phyloP scores from a whole-genome alignment of 2,329 filamentous ascomycete genomes.

The Aureobasidium sp. region DNA sequence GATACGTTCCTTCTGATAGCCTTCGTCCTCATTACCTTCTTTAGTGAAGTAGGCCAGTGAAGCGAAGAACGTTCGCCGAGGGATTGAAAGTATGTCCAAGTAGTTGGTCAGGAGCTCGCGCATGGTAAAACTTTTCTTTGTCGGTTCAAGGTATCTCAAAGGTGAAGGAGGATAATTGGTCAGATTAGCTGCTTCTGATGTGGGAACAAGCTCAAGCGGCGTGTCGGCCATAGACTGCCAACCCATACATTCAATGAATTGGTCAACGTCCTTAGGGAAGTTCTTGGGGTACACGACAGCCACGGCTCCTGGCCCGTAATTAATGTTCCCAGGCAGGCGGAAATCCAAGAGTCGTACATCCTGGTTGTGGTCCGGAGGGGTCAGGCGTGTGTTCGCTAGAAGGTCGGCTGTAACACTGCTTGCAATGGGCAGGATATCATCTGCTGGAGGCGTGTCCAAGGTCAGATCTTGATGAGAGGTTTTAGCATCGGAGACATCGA shows the following conservation, averaged over 20 bases:
- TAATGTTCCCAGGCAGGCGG: slow-evolving; percentile 35
- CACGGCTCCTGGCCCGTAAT: slow-evolving; percentile 67
- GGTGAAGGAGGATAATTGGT: slow-evolving; percentile 30
- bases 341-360: slow-evolving; percentile 80
- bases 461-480: slow-evolving; percentile 5
- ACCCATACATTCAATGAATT: slow-evolving; percentile 68
- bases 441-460: slow-evolving; percentile 26
- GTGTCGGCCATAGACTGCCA: slow-evolving; percentile 70
- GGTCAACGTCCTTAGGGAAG: slow-evolving; percentile 70
- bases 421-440: slow-evolving; percentile 52
- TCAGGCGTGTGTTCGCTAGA: slow-evolving; percentile 63
- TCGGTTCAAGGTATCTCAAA: slow-evolving; percentile 34
- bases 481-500: not conserved
- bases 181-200: slow-evolving; percentile 27
- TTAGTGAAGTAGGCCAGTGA: slow-evolving; percentile 68
- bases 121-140: slow-evolving; percentile 50
- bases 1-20: slow-evolving; percentile 66
- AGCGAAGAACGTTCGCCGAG: slow-evolving; percentile 78
- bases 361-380: slow-evolving; percentile 76
- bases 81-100: slow-evolving; percentile 84
- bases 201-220: slow-evolving; percentile 50
- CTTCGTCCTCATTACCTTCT: slow-evolving; percentile 47
- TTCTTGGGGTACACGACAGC: slow-evolving; percentile 83
- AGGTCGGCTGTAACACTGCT: slow-evolving; percentile 53
- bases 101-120: slow-evolving; percentile 72